These are phyloP conservation scores for Bifiguratus adelaidae DNA, from an alignment of 192 early-diverging fungal genomes.

Conservation along the genomic window DNA sequence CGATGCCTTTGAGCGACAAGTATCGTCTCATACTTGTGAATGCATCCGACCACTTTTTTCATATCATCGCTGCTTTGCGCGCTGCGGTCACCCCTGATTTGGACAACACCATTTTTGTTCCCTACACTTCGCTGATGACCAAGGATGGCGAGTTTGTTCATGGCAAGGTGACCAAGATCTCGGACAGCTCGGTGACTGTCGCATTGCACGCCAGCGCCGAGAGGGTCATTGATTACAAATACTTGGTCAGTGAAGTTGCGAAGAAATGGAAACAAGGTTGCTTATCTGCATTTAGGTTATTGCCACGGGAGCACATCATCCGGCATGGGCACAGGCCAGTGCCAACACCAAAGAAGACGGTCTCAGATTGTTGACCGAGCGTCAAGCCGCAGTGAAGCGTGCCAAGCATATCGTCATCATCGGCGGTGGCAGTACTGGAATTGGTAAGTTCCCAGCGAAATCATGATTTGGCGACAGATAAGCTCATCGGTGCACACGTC, in stretches of 20 bases:
- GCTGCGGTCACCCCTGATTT: slow-evolving; percentile 29
- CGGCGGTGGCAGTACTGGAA: slow-evolving; percentile 50
- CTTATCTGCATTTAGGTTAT: slow-evolving; percentile 12
- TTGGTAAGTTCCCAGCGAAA: slow-evolving; percentile 11
- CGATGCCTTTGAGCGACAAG: slow-evolving; percentile 14
- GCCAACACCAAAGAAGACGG: slow-evolving; percentile 24
- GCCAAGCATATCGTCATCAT: slow-evolving; percentile 39
- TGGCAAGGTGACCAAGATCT: slow-evolving; percentile 23
- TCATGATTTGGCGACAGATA: not conserved
- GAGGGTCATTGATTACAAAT: slow-evolving; percentile 29
- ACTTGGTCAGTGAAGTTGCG: slow-evolving; percentile 29
- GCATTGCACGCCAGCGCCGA: slow-evolving; percentile 6
- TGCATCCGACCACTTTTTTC: slow-evolving; percentile 41
- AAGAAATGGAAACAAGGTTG: too few species aligned
- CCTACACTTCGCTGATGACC: slow-evolving; percentile 31
- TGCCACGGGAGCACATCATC: slow-evolving; percentile 37
- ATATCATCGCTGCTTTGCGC: slow-evolving; percentile 36
- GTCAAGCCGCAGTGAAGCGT: slow-evolving; percentile 20
- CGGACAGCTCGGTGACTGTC: slow-evolving; percentile 23
- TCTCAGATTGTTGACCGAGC: slow-evolving; percentile 14
- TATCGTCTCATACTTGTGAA: slow-evolving; percentile 44
- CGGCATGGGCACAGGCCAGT: slow-evolving; percentile 23
- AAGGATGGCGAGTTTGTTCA: slow-evolving; percentile 32
- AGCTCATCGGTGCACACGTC: not conserved
- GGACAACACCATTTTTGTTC: slow-evolving; percentile 35